Base-by-base conservation (phyloP, 805 yeast species). In the Pichia heedii region DNA sequence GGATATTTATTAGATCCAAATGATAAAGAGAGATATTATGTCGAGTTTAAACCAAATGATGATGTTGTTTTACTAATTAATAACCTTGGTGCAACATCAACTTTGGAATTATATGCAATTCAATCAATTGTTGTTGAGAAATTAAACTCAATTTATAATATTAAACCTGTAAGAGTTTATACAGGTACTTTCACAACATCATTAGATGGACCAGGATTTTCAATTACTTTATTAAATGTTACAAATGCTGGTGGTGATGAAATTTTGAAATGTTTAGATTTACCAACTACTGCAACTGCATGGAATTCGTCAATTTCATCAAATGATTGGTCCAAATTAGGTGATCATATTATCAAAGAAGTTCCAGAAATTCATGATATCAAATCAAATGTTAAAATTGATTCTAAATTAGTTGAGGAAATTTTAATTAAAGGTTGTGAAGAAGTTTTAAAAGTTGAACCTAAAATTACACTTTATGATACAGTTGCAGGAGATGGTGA, bases 401-500 rank as follows among this genome's bases (percentile, higher is more conserved):
- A 57, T 47, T 50, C 67, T 2, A 49, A 44, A 3, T 33, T 52
- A 2, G 60, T 63, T 46, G 60, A 53, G 34, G 49, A 55, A 5
- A 54, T 73, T 51, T 60, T 79, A 53, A 58, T 61, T 33, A 52
- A 71, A 2, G 78, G 75, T 33, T 80, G 84, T 44, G 66, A 74
- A 42, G 58, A 61, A 8, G 64, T 80, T 7, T 65, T 81, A 36
- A 66, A 71, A 22, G 74, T 74, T n/a, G 97, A 89, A 61, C 93
- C 95, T 2, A 74, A 77, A 54, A 82, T 89, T 55, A 89, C 97
- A 1, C 73, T 77, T 43, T 79, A 84, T 52, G 97, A 89, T 56
- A 83, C 94, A 2, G 71, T 79, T 51, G 96, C 90, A 1, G 97
- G 97, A 45, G 97, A 89, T 61, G 97, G 97, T 54, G 97, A 89